These are phyloP conservation scores for Dictyostelium brefeldianum DNA, from an alignment of 78 protist genomes.

Conservation along the genomic window DNA sequence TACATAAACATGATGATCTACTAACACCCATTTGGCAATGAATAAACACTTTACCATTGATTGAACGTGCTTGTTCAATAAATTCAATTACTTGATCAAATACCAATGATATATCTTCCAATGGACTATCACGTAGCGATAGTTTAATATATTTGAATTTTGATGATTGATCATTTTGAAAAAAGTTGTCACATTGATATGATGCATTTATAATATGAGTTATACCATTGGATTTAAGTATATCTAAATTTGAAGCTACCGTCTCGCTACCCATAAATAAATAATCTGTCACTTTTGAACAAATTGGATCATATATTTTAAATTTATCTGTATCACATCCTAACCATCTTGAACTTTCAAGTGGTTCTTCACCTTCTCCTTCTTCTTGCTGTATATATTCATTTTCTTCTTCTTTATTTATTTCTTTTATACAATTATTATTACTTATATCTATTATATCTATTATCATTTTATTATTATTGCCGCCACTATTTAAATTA, in stretches of 20 bases:
- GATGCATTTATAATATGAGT: conserved; percentile 78
- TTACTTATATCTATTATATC: not conserved
- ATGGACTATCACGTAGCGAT: conserved; percentile 16
- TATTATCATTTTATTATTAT: not conserved
- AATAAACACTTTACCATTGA: conserved; percentile 29
- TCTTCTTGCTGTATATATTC: not conserved
- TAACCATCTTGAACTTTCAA: conserved; percentile 58
- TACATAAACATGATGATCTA: conserved; percentile 47
- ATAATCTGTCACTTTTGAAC: conserved; percentile 53
- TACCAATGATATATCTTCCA: conserved; percentile 38
- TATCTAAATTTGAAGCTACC: conserved; percentile 26
- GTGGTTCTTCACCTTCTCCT: conserved; percentile 29
- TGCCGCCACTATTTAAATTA: not conserved
- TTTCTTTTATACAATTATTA: not conserved
- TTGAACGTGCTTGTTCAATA: conserved; percentile 22
- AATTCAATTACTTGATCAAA: conserved; percentile 37
- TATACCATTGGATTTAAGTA: conserved; percentile 23
- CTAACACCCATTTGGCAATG: conserved; percentile 79
- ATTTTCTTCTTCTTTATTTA: not conserved
- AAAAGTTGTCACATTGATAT: conserved; percentile 30
- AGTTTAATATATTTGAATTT: conserved; percentile 48
- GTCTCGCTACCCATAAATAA: conserved; percentile 58
- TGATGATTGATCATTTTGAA: conserved; percentile 7
- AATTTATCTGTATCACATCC: conserved; percentile 55
- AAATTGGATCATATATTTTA: conserved; percentile 37